Percentiles rank a stretch among this genome's conserved stretches.
These are phyloP conservation scores for Coniella lustricola DNA, from an alignment of 2,329 filamentous ascomycete genomes.

Conservation along the genomic window DNA sequence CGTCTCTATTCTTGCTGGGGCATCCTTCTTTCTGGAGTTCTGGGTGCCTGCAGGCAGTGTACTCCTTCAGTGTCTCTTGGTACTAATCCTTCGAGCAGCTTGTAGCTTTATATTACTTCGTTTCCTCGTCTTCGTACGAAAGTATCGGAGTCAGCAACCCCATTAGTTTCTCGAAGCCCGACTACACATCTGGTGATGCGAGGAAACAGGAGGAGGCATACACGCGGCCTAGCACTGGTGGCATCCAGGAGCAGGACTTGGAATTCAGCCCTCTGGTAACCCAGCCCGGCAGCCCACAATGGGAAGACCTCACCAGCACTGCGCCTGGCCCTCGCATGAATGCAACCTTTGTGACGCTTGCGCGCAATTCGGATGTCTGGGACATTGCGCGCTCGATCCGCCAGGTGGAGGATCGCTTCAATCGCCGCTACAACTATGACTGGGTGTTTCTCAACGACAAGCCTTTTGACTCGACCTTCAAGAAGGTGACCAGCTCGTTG, in stretches of 20 bases:
- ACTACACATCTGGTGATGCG: slow-evolving; percentile 17
- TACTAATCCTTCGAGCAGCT: slow-evolving; percentile 32
- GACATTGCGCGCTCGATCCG: slow-evolving; percentile 94
- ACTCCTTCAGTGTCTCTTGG: too few species aligned
- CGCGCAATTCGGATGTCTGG: slow-evolving; percentile 90
- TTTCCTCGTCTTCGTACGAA: slow-evolving; percentile 49
- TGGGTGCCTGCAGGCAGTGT: too few species aligned
- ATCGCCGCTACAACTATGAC: slow-evolving; percentile 92
- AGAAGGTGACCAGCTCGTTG: slow-evolving; percentile 78
- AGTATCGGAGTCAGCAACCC: slow-evolving; percentile 36
- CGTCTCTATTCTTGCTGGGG: slow-evolving; percentile 19
- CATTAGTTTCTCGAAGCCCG: slow-evolving; percentile 35
- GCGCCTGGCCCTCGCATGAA: slow-evolving; percentile 75
- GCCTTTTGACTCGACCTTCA: slow-evolving; percentile 89
- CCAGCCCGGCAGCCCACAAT: slow-evolving; percentile 45
- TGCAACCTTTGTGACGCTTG: slow-evolving; percentile 93
- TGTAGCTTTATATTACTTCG: slow-evolving; percentile 72
- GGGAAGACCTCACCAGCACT: slow-evolving; percentile 43
- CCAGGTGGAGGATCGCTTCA: slow-evolving; percentile 96
- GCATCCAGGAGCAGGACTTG: slow-evolving; percentile 25
- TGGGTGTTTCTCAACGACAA: slow-evolving; percentile 99
- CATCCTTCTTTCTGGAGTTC: too few species aligned
- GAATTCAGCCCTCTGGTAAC: slow-evolving; percentile 43
- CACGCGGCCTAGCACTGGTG: slow-evolving; percentile 20
- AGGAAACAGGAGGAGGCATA: slow-evolving; percentile 3